Base-by-base conservation (phyloP, 2,329 filamentous ascomycete genomes). In the Fusarium guadeloupense region DNA sequence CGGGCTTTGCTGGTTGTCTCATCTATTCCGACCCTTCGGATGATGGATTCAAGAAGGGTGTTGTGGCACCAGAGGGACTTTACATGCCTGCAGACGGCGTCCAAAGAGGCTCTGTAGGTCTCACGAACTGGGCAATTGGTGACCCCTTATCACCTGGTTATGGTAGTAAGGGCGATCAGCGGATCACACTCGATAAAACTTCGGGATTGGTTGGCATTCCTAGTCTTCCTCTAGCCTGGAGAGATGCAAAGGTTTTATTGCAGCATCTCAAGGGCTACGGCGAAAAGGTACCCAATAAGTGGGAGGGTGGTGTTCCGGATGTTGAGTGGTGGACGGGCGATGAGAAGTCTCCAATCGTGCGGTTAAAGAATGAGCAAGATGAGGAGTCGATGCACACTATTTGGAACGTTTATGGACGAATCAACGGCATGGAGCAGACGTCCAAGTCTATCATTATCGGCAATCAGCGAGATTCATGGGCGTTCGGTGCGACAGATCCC, bases 401-500 rank as follows among this genome's bases (percentile, higher is more conserved):
- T 59, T 97, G 92, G 85, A 99, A 99, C 71, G 87, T 98, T 1
- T 87, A 97, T 69, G 93, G 91, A 26, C 85, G 88, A 49, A 93
- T 99, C 45, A 78, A 83, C 12, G 95, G 95, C n/a, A 81, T 92
- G 53, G 95, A 98, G 76, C 89, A 95, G 72, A 82, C 83, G 2
- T 85, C 90, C 57, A 94, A 96, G 76, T 90, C 89, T 52, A 88
- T 98, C 70, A 89, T 97, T 52, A 84, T 99, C 50, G 95, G 95
- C 45, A 97, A 93, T 75, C 94, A 97, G 72, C 92, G 95, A 17
- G 95, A 99, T 75, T 87, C 92, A 0, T 97, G 92, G 91, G 90
- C 91, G 46, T 92, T 95, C 70, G 95, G 95, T 50, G 91, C 92
- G 21, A 88, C 88, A 1, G 91, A 95, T 69, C 91, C 95, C 2